A percentile compares a stretch with the other conserved stretches of the same genome.
These are phyloP conservation scores for Trametes coccinea DNA, from an alignment of 768 basidiomycete genomes.

Conservation along the genomic window DNA sequence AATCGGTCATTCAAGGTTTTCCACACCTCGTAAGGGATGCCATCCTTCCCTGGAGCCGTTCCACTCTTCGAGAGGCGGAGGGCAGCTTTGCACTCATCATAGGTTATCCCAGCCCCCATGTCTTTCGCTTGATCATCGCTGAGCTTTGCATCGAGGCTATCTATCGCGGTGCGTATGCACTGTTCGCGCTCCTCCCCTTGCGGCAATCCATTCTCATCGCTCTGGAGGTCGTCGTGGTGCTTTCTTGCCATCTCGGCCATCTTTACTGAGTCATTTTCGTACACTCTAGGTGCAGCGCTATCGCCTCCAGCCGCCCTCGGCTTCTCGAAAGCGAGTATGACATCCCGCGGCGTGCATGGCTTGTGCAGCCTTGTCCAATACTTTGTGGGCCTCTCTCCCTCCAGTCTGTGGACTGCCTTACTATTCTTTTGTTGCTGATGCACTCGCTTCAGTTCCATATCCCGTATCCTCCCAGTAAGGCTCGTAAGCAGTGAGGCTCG, in stretches of 20 bases:
- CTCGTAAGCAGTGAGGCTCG: neutral
- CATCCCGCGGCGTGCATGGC: neutral
- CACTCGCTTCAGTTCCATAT: neutral
- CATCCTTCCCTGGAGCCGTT: neutral
- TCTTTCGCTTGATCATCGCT: neutral
- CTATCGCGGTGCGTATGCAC: neutral
- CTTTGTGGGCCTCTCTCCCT: constrained; percentile 5
- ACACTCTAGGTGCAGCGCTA: neutral
- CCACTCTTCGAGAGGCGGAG: neutral
- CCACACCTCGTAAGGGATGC: constrained; percentile 2
- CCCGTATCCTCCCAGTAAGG: neutral
- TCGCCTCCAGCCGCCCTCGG: neutral
- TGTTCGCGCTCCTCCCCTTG: neutral
- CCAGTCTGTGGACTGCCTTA: neutral
- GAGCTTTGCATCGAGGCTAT: neutral
- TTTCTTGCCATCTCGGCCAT: neutral
- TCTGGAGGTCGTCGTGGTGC: neutral
- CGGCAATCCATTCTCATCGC: neutral
- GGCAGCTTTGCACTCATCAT: neutral
- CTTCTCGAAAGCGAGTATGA: constrained; percentile 1
- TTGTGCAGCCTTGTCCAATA: neutral
- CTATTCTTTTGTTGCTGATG: neutral
- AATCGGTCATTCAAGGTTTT: neutral
- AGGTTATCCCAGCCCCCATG: neutral
- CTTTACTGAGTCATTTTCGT: neutral